phyloP scores from a whole-genome alignment of 2,329 filamentous ascomycete species.

The Cucurbitaria berberidis region DNA sequence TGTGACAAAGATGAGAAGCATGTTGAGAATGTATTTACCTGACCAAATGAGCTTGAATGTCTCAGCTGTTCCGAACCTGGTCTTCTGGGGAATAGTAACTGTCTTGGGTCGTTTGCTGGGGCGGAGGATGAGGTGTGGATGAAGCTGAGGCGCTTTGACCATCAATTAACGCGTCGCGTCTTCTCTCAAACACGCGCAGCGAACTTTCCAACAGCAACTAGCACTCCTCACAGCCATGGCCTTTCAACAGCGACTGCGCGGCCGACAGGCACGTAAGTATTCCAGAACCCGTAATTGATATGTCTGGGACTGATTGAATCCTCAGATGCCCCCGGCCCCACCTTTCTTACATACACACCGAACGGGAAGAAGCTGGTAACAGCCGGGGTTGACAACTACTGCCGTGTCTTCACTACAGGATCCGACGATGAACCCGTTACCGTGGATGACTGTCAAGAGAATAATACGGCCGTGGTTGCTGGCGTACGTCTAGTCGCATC shows the following conservation, averaged over 20 bases:
- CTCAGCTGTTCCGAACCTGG: no score
- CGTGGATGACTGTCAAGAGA: constrained; percentile 88
- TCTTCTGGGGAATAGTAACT: no score
- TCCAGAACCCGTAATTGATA: background rate
- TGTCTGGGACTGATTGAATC: constrained; percentile 8
- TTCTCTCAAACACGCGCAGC: constrained; percentile 1
- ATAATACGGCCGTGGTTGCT: constrained; percentile 79
- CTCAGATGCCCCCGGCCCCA: constrained; percentile 80
- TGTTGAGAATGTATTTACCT: no score
- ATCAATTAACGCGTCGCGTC: constrained; percentile 7
- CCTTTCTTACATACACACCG: constrained; percentile 86
- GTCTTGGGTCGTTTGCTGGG: background rate
- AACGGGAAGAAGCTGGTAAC: constrained; percentile 87
- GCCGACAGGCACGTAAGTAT: constrained; percentile 43
- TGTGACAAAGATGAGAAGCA: no score
- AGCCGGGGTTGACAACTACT: constrained; percentile 90
- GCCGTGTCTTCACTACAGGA: constrained; percentile 89
- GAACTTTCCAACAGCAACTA: constrained; percentile 1
- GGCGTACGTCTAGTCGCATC: constrained; percentile 54
- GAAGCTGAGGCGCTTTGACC: background rate
- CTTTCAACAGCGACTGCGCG: constrained; percentile 28
- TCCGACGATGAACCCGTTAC: constrained; percentile 92
- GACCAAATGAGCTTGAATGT: no score
- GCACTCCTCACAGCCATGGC: constrained; percentile 12
- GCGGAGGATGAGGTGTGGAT: background rate